These are phyloP conservation scores for Curvularia spicifera DNA, from an alignment of 2,329 filamentous ascomycete genomes.

Conservation along the genomic window DNA sequence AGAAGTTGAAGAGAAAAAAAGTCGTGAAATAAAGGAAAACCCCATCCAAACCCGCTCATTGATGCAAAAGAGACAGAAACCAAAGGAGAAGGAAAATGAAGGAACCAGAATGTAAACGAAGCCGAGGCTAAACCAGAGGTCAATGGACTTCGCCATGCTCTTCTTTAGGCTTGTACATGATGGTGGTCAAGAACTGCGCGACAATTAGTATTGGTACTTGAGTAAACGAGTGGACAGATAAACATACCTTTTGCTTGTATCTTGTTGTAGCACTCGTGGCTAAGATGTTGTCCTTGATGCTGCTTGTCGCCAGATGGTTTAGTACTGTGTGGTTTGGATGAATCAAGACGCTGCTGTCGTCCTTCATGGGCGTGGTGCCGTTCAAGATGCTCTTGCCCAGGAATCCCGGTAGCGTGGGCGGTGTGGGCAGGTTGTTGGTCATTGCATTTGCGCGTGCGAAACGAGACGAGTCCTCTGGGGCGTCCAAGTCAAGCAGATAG, in stretches of 20 bases:
- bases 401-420: constrained; percentile 87
- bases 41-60: neutral
- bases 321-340: constrained; percentile 97
- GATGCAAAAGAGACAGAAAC: neutral
- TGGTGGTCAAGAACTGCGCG: constrained; percentile 88
- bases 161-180: constrained; percentile 90
- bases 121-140: neutral
- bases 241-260: constrained; percentile 86
- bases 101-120: neutral
- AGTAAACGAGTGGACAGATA: neutral
- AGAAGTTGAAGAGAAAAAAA: neutral
- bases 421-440: constrained; percentile 79
- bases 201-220: constrained; percentile 18
- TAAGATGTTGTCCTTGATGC: constrained; percentile 94
- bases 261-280: constrained; percentile 97
- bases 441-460: constrained; percentile 78
- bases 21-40: neutral
- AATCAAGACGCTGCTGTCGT: constrained; percentile 95
- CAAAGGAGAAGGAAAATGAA: neutral
- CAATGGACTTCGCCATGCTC: constrained; percentile 31
- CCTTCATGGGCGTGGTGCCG: constrained; percentile 88
- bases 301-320: constrained; percentile 96
- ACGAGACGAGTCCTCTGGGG: constrained; percentile 75
- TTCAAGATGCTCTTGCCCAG: constrained; percentile 94
- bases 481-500: constrained; percentile 86